Evolutionary conservation across 225 moss, liverwort and hornwort genomes (phyloP), one percentile per base, ranked within the genome.

Genomic region (Ulota crispa): DNA sequence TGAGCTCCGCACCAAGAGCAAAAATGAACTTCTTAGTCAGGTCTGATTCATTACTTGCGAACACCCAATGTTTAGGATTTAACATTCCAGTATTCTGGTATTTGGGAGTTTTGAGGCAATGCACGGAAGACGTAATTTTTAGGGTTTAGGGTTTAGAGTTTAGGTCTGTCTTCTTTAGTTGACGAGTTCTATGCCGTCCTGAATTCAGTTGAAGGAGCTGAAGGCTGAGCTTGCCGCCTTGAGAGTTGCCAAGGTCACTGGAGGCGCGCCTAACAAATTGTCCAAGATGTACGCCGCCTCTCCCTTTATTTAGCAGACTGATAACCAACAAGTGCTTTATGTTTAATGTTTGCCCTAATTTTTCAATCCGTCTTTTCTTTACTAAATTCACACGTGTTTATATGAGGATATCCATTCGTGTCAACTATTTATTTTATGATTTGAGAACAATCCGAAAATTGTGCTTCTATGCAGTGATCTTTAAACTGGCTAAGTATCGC

Each of bases 211-310:
- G 84, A 95, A 95, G 83, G 95, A 95, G 85, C 72, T 95, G 77
- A 95, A 95, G 80, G 95, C 93, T 37, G 95, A 95, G 86, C 91
- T 92, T 69, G 93, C 93, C 67, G 84, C 91, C 67, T 85, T 93
- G 89, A 87, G 95, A 83, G 95, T 95, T 61, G 92, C 91, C 34
- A 94, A 94, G 90, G 94, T 94, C 45, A 94, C 94, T 0, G 94
- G 93, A 82, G 92, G 94, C 39, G 94, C 92, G 45, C 91, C 90
- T n/a, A 91, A 93, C 86, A 93, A 93, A 82, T 73, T 92, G 76
- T 93, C 91, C 21, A 94, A 94, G 86, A 94, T 94, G 92, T 92
- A 89, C 24, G 82, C 31, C 7, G n/a, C 53, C 31, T 27, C 23
- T 52, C 7, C 64, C 74, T 39, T 32, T 31, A 15, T 60, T 34